These are phyloP conservation scores for Nitzschia sp. DNA, from an alignment of 108 stramenopile genomes.

Conservation along the genomic window DNA sequence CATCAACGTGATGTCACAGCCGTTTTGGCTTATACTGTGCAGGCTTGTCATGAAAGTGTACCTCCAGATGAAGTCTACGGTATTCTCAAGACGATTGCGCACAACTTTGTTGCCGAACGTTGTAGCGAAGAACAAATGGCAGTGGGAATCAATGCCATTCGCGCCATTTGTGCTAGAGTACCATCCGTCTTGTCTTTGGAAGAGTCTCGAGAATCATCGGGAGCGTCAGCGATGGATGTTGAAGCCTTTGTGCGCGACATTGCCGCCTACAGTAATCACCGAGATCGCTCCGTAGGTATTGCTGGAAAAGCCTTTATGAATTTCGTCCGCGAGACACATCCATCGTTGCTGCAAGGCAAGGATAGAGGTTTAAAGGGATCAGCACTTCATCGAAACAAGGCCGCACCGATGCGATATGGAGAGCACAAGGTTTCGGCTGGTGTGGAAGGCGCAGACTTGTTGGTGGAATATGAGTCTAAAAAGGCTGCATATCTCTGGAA, in stretches of 20 bases:
- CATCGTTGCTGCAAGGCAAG: slow-evolving; percentile 87
- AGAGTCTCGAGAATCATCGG: slow-evolving; percentile 45
- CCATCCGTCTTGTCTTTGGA: slow-evolving; percentile 86
- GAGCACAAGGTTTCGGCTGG: slow-evolving; percentile 74
- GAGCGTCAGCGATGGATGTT: slow-evolving; percentile 61
- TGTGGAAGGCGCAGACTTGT: slow-evolving; percentile 94
- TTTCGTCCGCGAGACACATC: slow-evolving; percentile 92
- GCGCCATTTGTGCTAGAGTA: slow-evolving; percentile 87
- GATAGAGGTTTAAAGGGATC: slow-evolving; percentile 89
- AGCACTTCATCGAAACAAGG: slow-evolving; percentile 74
- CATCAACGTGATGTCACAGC: slow-evolving; percentile 93
- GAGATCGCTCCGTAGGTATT: slow-evolving; percentile 91
- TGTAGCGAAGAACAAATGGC: slow-evolving; percentile 95
- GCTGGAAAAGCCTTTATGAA: slow-evolving; percentile 92
- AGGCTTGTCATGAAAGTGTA: slow-evolving; percentile 95
- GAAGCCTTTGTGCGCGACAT: slow-evolving; percentile 96
- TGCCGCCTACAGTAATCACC: slow-evolving; percentile 88
- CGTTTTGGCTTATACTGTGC: slow-evolving; percentile 93
- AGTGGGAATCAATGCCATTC: slow-evolving; percentile 95
- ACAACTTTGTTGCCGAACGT: slow-evolving; percentile 91
- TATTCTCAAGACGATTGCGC: slow-evolving; percentile 88
- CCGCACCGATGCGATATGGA: slow-evolving; percentile 88
- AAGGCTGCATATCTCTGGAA: slow-evolving; percentile 51
- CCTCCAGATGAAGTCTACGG: slow-evolving; percentile 95
- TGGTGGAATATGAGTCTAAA: slow-evolving; percentile 82